These are phyloP conservation scores for Ceratobasidium theobromae DNA, from an alignment of 1,284 basidiomycete species.

Conservation along the genomic window DNA sequence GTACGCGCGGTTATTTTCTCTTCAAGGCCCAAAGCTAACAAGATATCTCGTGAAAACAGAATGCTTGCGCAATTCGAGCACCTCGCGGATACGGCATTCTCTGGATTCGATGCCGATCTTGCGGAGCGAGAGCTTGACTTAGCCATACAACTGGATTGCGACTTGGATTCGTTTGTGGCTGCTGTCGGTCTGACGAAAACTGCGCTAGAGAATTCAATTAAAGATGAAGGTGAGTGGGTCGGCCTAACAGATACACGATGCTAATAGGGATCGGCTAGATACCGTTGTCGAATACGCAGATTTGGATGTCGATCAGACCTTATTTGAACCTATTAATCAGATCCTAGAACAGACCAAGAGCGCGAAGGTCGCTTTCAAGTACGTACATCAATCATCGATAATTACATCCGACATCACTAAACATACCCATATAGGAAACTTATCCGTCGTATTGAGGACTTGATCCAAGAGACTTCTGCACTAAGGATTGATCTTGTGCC, in stretches of 20 bases:
- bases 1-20: slow-evolving; percentile 50
- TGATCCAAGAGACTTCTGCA: slow-evolving; percentile 68
- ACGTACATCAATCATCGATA: no score
- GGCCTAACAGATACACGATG: background rate
- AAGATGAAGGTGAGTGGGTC: slow-evolving; percentile 66
- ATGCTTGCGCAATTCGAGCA: slow-evolving; percentile 91
- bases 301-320: slow-evolving; percentile 65
- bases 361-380: slow-evolving; percentile 81
- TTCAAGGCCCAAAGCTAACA: background rate
- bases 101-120: slow-evolving; percentile 76
- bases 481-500: slow-evolving; percentile 69
- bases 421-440: slow-evolving; percentile 64
- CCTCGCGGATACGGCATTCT: slow-evolving; percentile 81
- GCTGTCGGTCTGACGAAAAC: slow-evolving; percentile 87
- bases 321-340: slow-evolving; percentile 79
- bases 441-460: slow-evolving; percentile 77
- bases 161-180: slow-evolving; percentile 89
- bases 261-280: slow-evolving; percentile 50
- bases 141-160: slow-evolving; percentile 77
- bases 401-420: slow-evolving; percentile 7
- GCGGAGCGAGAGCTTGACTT: slow-evolving; percentile 88
- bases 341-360: slow-evolving; percentile 78
- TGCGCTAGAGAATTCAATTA: slow-evolving; percentile 66
- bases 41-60: slow-evolving; percentile 55
- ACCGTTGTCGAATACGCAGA: slow-evolving; percentile 70